Conservation (phyloP, 2,329 filamentous ascomycete genomes). For the Paecilomyces sp. region DNA sequence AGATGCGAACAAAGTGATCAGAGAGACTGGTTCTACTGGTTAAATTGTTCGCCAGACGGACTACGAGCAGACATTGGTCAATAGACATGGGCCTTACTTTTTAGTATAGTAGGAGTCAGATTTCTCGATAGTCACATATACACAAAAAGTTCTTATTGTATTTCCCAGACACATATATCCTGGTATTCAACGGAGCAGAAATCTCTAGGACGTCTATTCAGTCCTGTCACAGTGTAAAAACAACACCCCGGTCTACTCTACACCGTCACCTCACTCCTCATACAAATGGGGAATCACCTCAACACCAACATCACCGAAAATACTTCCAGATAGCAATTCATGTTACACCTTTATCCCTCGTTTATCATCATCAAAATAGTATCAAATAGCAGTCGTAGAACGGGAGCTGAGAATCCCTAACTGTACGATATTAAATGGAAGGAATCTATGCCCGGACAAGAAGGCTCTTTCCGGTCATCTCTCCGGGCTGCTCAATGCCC, state of each 20-base stretch:
- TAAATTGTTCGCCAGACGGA: too few species aligned
- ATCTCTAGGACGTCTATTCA: not conserved
- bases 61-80: too few species aligned
- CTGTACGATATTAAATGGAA: not conserved
- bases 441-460: slow-evolving; percentile 57
- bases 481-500: slow-evolving; percentile 81
- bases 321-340: not conserved
- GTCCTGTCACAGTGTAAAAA: not conserved
- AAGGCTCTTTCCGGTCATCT: slow-evolving; percentile 84
- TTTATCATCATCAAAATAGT: slow-evolving; percentile 4
- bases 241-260: not conserved
- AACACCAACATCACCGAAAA: not conserved
- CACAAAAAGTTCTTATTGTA: not conserved
- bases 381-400: not conserved
- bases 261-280: not conserved
- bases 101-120: not conserved
- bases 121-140: not conserved
- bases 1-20: too few species aligned
- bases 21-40: too few species aligned
- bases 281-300: not conserved
- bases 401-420: not conserved
- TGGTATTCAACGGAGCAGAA: not conserved
- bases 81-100: too few species aligned
- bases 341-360: not conserved
- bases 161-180: not conserved